Percentiles rank a stretch among this genome's conserved stretches.
Evolutionary conservation across 257 asterid species (phyloP).

Genomic region (Solanum piurae): DNA sequence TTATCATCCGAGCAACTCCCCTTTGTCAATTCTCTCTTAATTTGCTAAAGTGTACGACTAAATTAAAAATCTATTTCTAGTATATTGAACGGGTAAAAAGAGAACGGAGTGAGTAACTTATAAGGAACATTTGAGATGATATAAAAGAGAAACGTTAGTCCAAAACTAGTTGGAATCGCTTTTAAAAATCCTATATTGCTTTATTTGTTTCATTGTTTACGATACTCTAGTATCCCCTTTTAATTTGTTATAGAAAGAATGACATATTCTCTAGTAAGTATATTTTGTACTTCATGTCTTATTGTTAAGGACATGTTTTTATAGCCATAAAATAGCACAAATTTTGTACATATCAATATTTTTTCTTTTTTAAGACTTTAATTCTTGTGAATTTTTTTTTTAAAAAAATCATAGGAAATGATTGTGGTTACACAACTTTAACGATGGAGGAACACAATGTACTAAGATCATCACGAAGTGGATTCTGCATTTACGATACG

Average conservation of each 20-base stretch:
- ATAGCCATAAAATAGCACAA: not conserved
- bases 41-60: not conserved
- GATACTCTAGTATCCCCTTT: not conserved
- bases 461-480: constrained; percentile 9
- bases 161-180: not conserved
- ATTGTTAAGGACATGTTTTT: not conserved
- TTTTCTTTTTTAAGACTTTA: not conserved
- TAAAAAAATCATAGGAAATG: not conserved
- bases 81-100: not conserved
- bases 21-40: not conserved
- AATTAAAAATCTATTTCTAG: too few relatives aligned
- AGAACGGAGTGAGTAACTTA: not conserved
- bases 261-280: too few relatives aligned
- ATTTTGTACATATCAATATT: not conserved
- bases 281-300: not conserved
- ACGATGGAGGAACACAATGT: constrained; percentile 25
- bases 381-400: not conserved
- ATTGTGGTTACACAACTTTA: not conserved
- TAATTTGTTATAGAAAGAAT: not conserved
- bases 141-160: not conserved
- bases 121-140: not conserved
- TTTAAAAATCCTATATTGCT: not conserved
- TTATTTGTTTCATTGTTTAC: not conserved
- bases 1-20: not conserved
- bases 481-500: constrained; percentile 21